A percentile compares a stretch with the other conserved stretches of the same genome.
phyloP scores from a whole-genome alignment of 805 yeast species.

The Debaryomyces tyrocola region DNA sequence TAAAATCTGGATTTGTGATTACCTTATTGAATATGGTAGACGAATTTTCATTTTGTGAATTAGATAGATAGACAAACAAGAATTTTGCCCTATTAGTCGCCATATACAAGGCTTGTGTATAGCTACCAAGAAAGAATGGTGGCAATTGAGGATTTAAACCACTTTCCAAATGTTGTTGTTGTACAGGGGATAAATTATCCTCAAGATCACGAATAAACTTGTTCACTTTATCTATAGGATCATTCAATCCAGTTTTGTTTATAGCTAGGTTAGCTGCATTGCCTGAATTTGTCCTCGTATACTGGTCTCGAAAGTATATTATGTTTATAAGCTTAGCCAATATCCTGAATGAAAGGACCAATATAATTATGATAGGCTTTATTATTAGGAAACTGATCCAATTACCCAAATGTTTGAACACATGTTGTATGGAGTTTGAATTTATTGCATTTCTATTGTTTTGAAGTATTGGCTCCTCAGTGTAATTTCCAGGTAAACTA shows the following conservation, averaged over 20 bases:
- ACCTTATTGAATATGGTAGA: slow-evolving; percentile 52
- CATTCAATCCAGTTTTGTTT: slow-evolving; percentile 21
- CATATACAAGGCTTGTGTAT: slow-evolving; percentile 71
- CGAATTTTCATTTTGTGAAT: slow-evolving; percentile 67
- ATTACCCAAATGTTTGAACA: slow-evolving; percentile 1
- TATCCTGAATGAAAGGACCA: slow-evolving; percentile 22
- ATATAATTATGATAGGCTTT: slow-evolving; percentile 24
- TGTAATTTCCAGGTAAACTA: slow-evolving; percentile 23
- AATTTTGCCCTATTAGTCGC: slow-evolving; percentile 73
- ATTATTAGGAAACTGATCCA: slow-evolving; percentile 15
- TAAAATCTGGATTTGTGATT: slow-evolving; percentile 51
- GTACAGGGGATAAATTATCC: slow-evolving; percentile 36
- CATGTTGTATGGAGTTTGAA: slow-evolving; percentile 14
- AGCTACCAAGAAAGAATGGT: slow-evolving; percentile 69
- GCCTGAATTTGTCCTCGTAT: slow-evolving; percentile 5
- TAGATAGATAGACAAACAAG: slow-evolving; percentile 70
- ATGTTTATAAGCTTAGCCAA: slow-evolving; percentile 22
- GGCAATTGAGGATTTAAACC: slow-evolving; percentile 22
- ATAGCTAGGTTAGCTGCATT: slow-evolving; percentile 5
- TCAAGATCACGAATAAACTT: slow-evolving; percentile 53
- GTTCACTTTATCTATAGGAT: slow-evolving; percentile 55
- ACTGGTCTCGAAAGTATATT: slow-evolving; percentile 24
- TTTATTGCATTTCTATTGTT: slow-evolving; percentile 13
- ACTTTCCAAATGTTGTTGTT: slow-evolving; percentile 6
- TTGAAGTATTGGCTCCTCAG: slow-evolving; percentile 12